Conservation (phyloP, 2,329 filamentous ascomycete species). For the Rachicladosporium sp. region DNA sequence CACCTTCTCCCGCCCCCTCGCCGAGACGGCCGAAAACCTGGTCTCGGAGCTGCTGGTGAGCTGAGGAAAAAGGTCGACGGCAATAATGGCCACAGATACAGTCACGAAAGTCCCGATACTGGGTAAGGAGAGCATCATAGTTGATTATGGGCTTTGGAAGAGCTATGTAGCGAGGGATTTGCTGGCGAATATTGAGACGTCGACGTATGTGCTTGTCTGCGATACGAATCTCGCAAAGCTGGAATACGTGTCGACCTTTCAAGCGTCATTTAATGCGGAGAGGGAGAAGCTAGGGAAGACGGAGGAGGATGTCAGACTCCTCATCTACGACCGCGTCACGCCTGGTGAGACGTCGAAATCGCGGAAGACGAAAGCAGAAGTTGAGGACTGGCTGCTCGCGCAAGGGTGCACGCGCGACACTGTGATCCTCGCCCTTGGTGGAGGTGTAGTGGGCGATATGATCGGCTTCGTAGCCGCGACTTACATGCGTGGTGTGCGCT, state of each 20-base stretch:
- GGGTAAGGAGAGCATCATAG: conserved; percentile 78
- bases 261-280: conserved; percentile 46
- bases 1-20: conserved; percentile 15
- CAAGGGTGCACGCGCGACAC: conserved; percentile 91
- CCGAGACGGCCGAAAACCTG: conserved; percentile 14
- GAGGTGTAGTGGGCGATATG: conserved; percentile 95
- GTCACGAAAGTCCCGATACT: conserved; percentile 64
- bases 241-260: conserved; percentile 65
- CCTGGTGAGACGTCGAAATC: conserved; percentile 92
- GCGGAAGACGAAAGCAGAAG: conserved; percentile 81
- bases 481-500: conserved; percentile 94
- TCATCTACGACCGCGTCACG: conserved; percentile 76
- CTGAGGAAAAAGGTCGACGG: too few relatives aligned
- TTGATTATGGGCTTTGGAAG: conserved; percentile 84
- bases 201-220: conserved; percentile 91
- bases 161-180: conserved; percentile 72
- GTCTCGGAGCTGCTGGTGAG: conserved; percentile 17
- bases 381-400: conserved; percentile 93
- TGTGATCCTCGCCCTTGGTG: conserved; percentile 85
- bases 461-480: conserved; percentile 95
- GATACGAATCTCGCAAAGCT: conserved; percentile 78
- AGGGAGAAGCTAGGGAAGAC: conserved; percentile 26
- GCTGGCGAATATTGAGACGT: conserved; percentile 62
- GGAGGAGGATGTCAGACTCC: conserved; percentile 49
- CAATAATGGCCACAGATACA: conserved; percentile 12